Percentiles rank a stretch among this genome's conserved stretches.
Evolutionary conservation across 768 basidiomycete genomes (phyloP).

Genomic region (Neoboletus magnificus): DNA sequence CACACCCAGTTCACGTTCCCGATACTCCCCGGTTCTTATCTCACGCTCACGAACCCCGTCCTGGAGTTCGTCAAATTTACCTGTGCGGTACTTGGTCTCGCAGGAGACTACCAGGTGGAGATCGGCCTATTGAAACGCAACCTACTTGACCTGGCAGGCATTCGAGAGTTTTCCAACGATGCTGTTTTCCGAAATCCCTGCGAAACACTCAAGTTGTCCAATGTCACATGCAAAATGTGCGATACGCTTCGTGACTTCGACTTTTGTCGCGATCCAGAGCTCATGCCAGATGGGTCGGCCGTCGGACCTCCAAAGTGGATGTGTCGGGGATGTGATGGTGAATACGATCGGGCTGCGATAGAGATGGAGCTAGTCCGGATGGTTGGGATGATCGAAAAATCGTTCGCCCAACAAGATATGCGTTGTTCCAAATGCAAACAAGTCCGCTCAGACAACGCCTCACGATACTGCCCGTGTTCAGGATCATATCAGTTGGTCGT

Average conservation of each 20-base stretch:
- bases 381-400: constrained; percentile 64
- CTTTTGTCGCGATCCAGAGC: constrained; percentile 87
- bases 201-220: constrained; percentile 77
- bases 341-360: constrained; percentile 86
- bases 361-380: constrained; percentile 83
- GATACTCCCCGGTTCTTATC: constrained; percentile 79
- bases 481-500: constrained; percentile 75
- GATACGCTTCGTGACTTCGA: constrained; percentile 88
- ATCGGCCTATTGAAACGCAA: constrained; percentile 87
- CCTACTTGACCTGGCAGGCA: constrained; percentile 79
- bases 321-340: constrained; percentile 70
- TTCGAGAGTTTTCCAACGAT: constrained; percentile 83
- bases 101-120: constrained; percentile 80
- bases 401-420: constrained; percentile 87
- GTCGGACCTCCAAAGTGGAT: constrained; percentile 57
- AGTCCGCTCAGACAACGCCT: constrained; percentile 85
- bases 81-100: constrained; percentile 77
- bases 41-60: constrained; percentile 71
- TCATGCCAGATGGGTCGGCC: constrained; percentile 57
- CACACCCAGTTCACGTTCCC: constrained; percentile 75
- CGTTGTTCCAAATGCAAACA: constrained; percentile 87
- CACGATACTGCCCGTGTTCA: constrained; percentile 83
- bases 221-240: constrained; percentile 86
- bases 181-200: constrained; percentile 91
- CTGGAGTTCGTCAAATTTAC: constrained; percentile 88